phyloP scores from a whole-genome alignment of 768 basidiomycete species.

The Thelephora aurantiotincta region DNA sequence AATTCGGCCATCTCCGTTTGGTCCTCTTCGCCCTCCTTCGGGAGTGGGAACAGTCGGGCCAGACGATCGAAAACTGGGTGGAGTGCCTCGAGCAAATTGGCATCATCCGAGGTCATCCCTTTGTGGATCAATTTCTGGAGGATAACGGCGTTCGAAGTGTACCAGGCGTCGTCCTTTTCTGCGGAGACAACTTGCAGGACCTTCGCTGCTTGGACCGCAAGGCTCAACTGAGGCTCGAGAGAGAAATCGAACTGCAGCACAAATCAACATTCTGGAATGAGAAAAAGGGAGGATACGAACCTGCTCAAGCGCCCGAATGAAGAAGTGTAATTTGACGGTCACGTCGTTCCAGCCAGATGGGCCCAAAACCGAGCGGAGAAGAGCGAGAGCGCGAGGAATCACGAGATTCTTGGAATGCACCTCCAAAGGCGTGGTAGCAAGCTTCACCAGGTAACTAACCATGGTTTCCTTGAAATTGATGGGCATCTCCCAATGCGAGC shows the following conservation, averaged over 20 bases:
- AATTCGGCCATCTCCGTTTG: conserved; percentile 62
- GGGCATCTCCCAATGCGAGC: conserved; percentile 52
- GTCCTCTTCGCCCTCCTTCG: conserved; percentile 60
- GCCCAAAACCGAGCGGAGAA: conserved; percentile 69
- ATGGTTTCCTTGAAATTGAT: conserved; percentile 75
- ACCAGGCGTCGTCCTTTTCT: conserved; percentile 80
- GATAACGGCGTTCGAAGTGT: conserved; percentile 47
- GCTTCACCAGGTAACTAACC: conserved; percentile 89
- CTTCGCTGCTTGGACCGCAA: conserved; percentile 72
- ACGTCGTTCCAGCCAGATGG: conserved; percentile 85
- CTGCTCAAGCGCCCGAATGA: conserved; percentile 72
- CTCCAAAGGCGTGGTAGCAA: conserved; percentile 59
- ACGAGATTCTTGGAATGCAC: conserved; percentile 29
- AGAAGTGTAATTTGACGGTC: conserved; percentile 82
- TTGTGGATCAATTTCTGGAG: conserved; percentile 80
- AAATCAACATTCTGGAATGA: not conserved
- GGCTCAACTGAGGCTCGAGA: conserved; percentile 44
- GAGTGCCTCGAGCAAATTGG: conserved; percentile 64
- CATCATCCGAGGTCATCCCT: conserved; percentile 71
- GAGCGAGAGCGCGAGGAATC: conserved; percentile 45
- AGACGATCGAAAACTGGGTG: conserved; percentile 75
- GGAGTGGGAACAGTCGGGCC: conserved; percentile 60
- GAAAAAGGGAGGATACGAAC: conserved; percentile 25
- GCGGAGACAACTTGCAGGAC: conserved; percentile 77
- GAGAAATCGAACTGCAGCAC: conserved; percentile 51